Conservation (phyloP, 768 basidiomycete species). For the Suillus subluteus region DNA sequence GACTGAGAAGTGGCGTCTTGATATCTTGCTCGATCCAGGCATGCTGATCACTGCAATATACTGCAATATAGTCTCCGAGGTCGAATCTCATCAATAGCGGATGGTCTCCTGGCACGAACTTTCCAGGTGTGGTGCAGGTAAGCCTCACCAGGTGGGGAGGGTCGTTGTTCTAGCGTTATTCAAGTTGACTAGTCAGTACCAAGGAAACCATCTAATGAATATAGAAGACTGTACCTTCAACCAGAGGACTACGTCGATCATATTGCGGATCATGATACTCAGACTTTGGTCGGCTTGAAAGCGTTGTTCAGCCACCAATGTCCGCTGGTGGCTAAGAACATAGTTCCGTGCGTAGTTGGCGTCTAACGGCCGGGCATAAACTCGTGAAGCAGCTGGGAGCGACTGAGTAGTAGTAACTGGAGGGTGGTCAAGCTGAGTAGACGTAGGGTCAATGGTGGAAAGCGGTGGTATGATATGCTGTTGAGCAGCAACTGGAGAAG, state of each 20-base stretch:
- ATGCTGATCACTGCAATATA: constrained; percentile 1
- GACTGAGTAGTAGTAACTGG: background rate
- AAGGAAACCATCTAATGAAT: background rate
- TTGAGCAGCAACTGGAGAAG: background rate
- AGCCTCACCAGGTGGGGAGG: background rate
- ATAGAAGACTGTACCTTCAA: background rate
- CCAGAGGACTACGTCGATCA: background rate
- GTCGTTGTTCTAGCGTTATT: background rate
- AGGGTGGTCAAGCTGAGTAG: background rate
- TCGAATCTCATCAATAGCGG: background rate
- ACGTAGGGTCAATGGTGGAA: background rate
- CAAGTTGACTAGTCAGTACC: too few species aligned
- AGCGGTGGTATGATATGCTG: background rate
- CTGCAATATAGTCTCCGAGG: background rate
- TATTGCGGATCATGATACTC: background rate
- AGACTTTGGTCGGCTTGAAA: constrained; percentile 2
- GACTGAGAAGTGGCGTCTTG: background rate
- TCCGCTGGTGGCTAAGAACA: background rate
- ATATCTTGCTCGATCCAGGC: background rate
- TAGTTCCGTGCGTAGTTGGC: background rate
- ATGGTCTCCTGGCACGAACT: background rate
- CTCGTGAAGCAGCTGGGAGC: background rate
- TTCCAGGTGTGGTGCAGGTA: background rate
- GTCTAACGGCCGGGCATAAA: background rate
- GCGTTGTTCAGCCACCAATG: background rate